Conservation (phyloP, 306 rosid genomes). For the Abrus precatorius region DNA sequence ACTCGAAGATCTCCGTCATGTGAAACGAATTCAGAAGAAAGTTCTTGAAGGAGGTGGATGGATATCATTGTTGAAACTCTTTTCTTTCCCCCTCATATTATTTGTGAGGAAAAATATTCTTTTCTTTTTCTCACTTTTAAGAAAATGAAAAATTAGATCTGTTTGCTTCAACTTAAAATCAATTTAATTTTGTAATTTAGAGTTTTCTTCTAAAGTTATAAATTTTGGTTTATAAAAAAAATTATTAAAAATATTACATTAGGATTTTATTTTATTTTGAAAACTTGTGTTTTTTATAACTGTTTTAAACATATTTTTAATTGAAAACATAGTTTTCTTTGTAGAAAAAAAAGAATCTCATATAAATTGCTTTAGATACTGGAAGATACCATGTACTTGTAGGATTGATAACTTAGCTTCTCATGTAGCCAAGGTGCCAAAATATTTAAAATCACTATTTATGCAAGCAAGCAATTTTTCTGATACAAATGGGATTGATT, state of each 20-base stretch:
- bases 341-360: not conserved
- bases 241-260: not conserved
- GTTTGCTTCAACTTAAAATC: not conserved
- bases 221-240: not conserved
- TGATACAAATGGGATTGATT: not conserved
- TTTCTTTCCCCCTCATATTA: not conserved
- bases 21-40: constrained; percentile 82
- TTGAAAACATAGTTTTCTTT: not conserved
- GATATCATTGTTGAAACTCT: constrained; percentile 16
- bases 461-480: not conserved
- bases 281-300: not conserved
- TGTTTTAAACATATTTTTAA: not conserved
- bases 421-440: not conserved
- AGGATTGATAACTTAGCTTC: not conserved
- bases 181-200: not conserved
- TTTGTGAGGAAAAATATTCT: not conserved
- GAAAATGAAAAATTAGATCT: not conserved
- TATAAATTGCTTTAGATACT: not conserved
- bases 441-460: not conserved
- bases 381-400: not conserved
- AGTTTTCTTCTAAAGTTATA: not conserved
- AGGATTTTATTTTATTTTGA: not conserved
- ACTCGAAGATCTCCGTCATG: constrained; percentile 74
- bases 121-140: not conserved
- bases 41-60: constrained; percentile 63